Percentiles rank a stretch among this genome's conserved stretches.
These are phyloP conservation scores for Leccinum variicolor DNA, from an alignment of 768 basidiomycete species.

Conservation along the genomic window DNA sequence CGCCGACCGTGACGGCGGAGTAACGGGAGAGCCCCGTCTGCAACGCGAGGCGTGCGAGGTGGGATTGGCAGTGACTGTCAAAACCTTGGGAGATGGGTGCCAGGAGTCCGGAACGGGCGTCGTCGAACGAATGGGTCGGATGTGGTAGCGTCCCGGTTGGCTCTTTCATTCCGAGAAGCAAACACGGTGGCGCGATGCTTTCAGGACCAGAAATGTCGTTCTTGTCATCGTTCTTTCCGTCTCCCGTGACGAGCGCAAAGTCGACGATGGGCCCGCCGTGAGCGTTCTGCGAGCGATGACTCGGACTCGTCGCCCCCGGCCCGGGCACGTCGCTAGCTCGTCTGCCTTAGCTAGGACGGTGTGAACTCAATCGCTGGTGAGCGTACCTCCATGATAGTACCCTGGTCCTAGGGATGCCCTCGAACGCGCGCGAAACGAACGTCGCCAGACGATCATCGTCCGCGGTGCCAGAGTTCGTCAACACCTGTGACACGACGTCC, in stretches of 20 bases:
- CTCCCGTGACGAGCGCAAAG: conserved; percentile 14
- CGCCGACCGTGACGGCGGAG: background rate
- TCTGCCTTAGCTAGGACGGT: conserved; percentile 1
- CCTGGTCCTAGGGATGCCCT: conserved; percentile 12
- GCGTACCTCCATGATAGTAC: conserved; percentile 15
- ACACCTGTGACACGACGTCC: conserved; percentile 8
- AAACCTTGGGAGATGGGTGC: conserved; percentile 14
- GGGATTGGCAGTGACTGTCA: background rate
- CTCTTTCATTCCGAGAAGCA: conserved; percentile 20
- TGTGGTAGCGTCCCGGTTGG: background rate
- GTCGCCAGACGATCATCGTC: background rate
- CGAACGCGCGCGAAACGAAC: conserved; percentile 14
- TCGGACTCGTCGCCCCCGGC: background rate
- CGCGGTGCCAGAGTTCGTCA: conserved; percentile 1
- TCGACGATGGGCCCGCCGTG: background rate
- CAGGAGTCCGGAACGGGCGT: background rate
- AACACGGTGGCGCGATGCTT: background rate
- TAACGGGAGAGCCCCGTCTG: too few relatives aligned
- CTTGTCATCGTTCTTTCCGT: background rate
- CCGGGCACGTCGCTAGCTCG: background rate
- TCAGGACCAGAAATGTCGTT: background rate
- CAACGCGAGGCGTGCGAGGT: conserved; percentile 14
- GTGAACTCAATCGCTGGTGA: background rate
- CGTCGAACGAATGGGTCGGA: background rate
- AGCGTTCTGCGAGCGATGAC: background rate